Evolutionary conservation across 1,284 basidiomycete species (phyloP).

Genomic region (Coniferiporia weirii): DNA sequence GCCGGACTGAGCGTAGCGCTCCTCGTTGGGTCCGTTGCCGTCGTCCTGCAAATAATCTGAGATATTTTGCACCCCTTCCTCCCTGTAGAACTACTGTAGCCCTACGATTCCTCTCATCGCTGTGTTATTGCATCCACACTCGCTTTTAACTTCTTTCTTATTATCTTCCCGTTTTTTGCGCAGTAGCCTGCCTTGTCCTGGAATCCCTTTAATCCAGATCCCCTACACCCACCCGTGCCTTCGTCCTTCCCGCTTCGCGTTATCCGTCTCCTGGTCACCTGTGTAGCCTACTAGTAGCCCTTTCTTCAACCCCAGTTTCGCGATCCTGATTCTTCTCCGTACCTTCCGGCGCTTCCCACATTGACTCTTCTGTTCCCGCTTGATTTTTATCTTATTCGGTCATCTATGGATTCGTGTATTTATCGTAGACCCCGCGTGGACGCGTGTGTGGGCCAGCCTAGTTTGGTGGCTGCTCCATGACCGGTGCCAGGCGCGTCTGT

Average conservation of each 20-base stretch:
- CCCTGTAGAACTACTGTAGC: not conserved
- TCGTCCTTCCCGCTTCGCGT: not conserved
- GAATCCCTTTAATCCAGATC: not conserved
- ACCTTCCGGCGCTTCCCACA: not conserved
- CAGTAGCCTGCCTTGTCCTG: too few relatives aligned
- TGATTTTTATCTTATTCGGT: not conserved
- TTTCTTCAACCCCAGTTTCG: not conserved
- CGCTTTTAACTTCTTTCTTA: not conserved
- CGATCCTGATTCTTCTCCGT: not conserved
- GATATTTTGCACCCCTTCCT: not conserved
- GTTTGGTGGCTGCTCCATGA: too few relatives aligned
- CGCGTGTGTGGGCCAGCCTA: not conserved
- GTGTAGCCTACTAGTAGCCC: not conserved
- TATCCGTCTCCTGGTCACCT: too few relatives aligned
- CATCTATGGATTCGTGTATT: not conserved
- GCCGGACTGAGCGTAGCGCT: constrained; percentile 5
- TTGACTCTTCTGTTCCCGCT: not conserved
- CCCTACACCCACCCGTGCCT: not conserved
- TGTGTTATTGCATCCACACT: not conserved
- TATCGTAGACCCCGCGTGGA: not conserved
- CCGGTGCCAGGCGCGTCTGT: too few relatives aligned
- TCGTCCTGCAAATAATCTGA: constrained; percentile 5
- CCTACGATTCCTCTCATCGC: not conserved
- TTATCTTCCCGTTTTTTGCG: not conserved
- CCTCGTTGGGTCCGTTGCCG: constrained; percentile 4